Percentiles rank a stretch among this genome's conserved stretches.
Evolutionary conservation across 192 early-diverging fungal genomes (phyloP).

Genomic region (Chytriomyces hyalinus): DNA sequence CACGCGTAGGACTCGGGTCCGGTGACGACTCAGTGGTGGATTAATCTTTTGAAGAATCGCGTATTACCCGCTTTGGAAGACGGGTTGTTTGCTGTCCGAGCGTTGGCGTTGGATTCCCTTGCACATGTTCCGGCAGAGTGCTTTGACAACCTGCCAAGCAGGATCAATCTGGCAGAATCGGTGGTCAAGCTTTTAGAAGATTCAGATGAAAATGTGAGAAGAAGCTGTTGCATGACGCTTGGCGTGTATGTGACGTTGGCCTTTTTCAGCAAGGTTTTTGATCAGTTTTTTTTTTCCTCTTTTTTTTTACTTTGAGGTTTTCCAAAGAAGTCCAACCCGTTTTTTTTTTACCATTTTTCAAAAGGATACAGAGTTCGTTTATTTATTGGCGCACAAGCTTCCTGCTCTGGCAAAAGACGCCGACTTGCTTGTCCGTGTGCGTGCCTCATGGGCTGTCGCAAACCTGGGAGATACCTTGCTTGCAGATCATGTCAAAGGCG

Average conservation of each 20-base stretch:
- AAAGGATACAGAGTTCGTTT: constrained; percentile 63
- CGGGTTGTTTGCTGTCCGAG: constrained; percentile 38
- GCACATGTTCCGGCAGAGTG: constrained; percentile 32
- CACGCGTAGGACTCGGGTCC: neutral
- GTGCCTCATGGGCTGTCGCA: constrained; percentile 79
- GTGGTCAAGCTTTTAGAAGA: constrained; percentile 41
- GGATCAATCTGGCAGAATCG: neutral
- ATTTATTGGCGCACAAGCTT: constrained; percentile 60
- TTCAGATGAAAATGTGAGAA: constrained; percentile 61
- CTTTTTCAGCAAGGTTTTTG: constrained; percentile 1
- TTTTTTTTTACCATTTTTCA: neutral
- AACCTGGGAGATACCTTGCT: constrained; percentile 71
- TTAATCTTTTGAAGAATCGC: constrained; percentile 19
- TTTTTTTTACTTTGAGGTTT: neutral
- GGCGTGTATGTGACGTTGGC: constrained; percentile 43
- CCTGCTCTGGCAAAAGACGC: constrained; percentile 57
- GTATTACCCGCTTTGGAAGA: constrained; percentile 21
- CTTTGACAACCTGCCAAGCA: constrained; percentile 33
- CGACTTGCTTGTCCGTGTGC: constrained; percentile 64
- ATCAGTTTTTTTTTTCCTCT: neutral
- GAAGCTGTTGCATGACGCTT: constrained; percentile 66
- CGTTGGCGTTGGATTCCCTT: constrained; percentile 39
- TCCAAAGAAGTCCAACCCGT: too few relatives aligned
- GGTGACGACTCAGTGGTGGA: constrained; percentile 28
- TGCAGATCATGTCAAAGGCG: constrained; percentile 22